Evolutionary conservation across 495 filamentous ascomycete species (phyloP).

Genomic region (Chaetomium fimeti): DNA sequence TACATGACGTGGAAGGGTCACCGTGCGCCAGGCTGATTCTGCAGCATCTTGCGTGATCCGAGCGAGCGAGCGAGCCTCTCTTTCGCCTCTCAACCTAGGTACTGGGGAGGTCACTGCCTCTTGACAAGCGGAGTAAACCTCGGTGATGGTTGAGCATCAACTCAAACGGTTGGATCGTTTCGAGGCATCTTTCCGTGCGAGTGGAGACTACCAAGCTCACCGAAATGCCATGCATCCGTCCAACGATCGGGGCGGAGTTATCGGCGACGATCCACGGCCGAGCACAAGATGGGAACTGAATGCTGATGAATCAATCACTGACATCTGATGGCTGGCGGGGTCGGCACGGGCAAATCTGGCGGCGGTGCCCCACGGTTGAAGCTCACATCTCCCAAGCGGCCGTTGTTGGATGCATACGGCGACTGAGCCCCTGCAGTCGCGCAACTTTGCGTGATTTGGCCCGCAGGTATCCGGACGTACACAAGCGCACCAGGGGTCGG

Average conservation of each 20-base stretch:
- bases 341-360: background rate
- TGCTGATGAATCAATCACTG: constrained; percentile 11
- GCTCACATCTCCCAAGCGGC: background rate
- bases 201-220: background rate
- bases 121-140: background rate
- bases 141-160: background rate
- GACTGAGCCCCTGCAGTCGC: constrained; percentile 7
- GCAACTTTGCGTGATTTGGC: constrained; percentile 26
- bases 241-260: constrained; percentile 4
- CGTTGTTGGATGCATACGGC: background rate
- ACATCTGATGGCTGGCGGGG: constrained; percentile 20
- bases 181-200: background rate
- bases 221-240: background rate
- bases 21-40: background rate
- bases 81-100: too few relatives aligned
- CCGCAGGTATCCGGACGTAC: too few relatives aligned
- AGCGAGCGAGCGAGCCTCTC: background rate
- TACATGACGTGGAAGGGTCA: background rate
- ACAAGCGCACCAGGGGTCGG: too few relatives aligned
- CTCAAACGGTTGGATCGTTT: background rate
- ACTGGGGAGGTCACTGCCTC: too few relatives aligned
- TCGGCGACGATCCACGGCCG: constrained; percentile 1
- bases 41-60: constrained; percentile 5
- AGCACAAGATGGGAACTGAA: background rate
- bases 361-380: constrained; percentile 6